Evolutionary conservation across 202 grass and related monocot species (phyloP), one percentile per base, ranked within the genome.

Genomic region (Tripidium arundinaceum): DNA sequence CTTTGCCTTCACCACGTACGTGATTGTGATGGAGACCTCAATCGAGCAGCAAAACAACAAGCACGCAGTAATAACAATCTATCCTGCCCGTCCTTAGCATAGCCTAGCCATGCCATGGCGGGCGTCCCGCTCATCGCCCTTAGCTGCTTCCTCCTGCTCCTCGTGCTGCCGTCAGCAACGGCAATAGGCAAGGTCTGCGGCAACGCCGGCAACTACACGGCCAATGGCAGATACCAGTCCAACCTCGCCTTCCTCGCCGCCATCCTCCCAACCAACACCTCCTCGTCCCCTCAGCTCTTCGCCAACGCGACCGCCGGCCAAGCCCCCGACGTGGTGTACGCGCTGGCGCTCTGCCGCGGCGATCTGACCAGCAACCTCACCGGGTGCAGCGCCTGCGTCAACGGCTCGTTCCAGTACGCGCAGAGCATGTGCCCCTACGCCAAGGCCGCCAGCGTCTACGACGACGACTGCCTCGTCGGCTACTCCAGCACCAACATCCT

Each of bases 161-260:
- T 33, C 34, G 5, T 40, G 22, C 25, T 54, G 10, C 50, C 62
- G 16, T n/a, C 45, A 21, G 77, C 63, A 2, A 67, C 52, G 42
- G 76, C 65, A 0, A 38, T 34, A 42, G 24, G 29, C 18, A 0
- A 39, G 24, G 6, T 15, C 15, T 90, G 79, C 43, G 79, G 50
- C 75, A 11, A 26, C 25, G 78, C 28, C n/a, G 75, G 70, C 46
- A 91, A 84, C 54, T 94, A 84, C 86, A 82, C 76, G 12, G 50
- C 26, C 33, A 88, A 94, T 55, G 81, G 88, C 59, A 83, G 62
- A 1, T 94, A 94, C 68, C 21, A 67, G 1, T 62, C 88, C 16
- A 97, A 93, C 72, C 90, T 97, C 8, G 33, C 21, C 18, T 58
- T n/a, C 58, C 66, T 97, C 24, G 74, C 82, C 38, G n/a, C 61